A percentile compares a stretch with the other conserved stretches of the same genome.
phyloP scores from a whole-genome alignment of 78 protist species.

The Dictyostelium firmibasis region DNA sequence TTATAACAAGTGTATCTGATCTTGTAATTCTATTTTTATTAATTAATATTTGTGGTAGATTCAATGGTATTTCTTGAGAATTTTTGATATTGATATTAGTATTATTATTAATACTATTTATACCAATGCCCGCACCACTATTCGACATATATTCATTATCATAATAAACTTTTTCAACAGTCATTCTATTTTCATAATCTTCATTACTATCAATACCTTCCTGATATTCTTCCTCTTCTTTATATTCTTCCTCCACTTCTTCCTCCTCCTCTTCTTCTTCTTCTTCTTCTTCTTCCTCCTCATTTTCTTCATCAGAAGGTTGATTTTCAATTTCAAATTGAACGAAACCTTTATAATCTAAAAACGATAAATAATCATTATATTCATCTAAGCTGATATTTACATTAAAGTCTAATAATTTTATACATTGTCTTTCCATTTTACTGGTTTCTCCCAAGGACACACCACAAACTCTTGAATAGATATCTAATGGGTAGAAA shows the following conservation, averaged over 20 bases:
- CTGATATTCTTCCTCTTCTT: not conserved
- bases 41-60: not conserved
- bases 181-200: not conserved
- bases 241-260: not conserved
- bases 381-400: not conserved
- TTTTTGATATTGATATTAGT: no score
- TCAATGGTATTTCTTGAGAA: not conserved
- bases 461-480: slow-evolving; percentile 72
- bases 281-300: not conserved
- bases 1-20: not conserved
- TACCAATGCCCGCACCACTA: not conserved
- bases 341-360: slow-evolving; percentile 42
- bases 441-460: slow-evolving; percentile 10
- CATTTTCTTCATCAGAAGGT: slow-evolving; percentile 16
- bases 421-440: slow-evolving; percentile 32
- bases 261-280: not conserved
- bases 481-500: slow-evolving; percentile 36
- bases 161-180: not conserved
- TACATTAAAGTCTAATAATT: slow-evolving; percentile 49
- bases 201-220: not conserved
- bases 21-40: not conserved
- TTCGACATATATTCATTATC: not conserved
- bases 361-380: not conserved
- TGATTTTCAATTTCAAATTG: slow-evolving; percentile 27
- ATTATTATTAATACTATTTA: not conserved